phyloP scores from a whole-genome alignment of 2,329 filamentous ascomycete genomes.

The Aspergillus sp. region DNA sequence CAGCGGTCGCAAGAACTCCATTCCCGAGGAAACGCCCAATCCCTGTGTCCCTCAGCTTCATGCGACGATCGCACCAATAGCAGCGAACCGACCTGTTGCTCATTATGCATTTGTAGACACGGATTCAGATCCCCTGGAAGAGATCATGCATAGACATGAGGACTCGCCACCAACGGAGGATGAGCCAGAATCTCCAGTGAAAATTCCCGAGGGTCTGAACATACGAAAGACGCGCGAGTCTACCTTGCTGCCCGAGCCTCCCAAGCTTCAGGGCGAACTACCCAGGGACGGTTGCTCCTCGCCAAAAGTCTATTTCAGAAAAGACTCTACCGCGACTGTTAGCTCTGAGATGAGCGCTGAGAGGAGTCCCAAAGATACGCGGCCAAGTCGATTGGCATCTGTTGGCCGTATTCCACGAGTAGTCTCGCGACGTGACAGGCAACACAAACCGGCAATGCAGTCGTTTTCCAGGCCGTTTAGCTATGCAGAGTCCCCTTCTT shows the following conservation, averaged over 20 bases:
- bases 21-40: constrained; percentile 9
- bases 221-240: constrained; percentile 32
- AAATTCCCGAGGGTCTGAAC: constrained; percentile 23
- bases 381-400: constrained; percentile 66
- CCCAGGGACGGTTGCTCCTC: constrained; percentile 25
- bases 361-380: constrained; percentile 23
- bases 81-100: constrained; percentile 43
- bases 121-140: constrained; percentile 34
- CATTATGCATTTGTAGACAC: constrained; percentile 56
- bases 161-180: constrained; percentile 36
- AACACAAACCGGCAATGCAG: constrained; percentile 63
- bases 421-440: constrained; percentile 59
- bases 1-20: constrained; percentile 19
- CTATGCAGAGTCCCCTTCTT: constrained; percentile 38
- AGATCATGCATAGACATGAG: constrained; percentile 33
- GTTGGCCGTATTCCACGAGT: constrained; percentile 84
- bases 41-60: constrained; percentile 29
- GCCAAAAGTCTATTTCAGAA: constrained; percentile 33
- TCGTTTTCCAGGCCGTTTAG: constrained; percentile 85
- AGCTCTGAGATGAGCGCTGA: constrained; percentile 12
- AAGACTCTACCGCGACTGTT: constrained; percentile 11
- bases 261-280: constrained; percentile 29
- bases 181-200: constrained; percentile 17
- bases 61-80: constrained; percentile 34
- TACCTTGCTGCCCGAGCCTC: constrained; percentile 39